A percentile compares a stretch with the other conserved stretches of the same genome.
Conservation (phyloP, 768 basidiomycete species). For the Phallus indusiatus region DNA sequence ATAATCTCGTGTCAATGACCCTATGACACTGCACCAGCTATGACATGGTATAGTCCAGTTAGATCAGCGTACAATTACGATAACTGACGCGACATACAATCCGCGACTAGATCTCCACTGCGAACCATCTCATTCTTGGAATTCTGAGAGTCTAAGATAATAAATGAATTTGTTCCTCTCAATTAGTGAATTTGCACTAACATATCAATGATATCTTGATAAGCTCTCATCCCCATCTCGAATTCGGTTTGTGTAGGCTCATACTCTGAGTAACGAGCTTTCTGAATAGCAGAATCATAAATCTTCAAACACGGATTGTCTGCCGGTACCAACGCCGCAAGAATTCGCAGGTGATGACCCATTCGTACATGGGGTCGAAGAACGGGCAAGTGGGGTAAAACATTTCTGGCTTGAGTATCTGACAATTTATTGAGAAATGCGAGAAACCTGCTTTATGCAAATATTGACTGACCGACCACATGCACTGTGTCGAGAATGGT, state of each 20-base stretch:
- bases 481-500: conserved; percentile 62
- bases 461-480: conserved; percentile 45
- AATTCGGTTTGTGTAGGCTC: conserved; percentile 66
- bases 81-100: neutral
- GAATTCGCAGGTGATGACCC: conserved; percentile 73
- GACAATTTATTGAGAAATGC: conserved; percentile 3
- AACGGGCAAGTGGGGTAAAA: conserved; percentile 64
- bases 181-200: conserved; percentile 21
- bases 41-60: no score
- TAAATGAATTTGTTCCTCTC: neutral
- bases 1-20: no score
- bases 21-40: no score
- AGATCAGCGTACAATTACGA: no score
- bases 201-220: conserved; percentile 52
- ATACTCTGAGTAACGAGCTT: conserved; percentile 48
- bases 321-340: conserved; percentile 47
- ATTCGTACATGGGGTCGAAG: conserved; percentile 67
- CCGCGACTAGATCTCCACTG: neutral
- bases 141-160: neutral
- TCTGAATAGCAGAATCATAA: conserved; percentile 72
- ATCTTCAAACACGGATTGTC: conserved; percentile 17
- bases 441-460: neutral
- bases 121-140: neutral
- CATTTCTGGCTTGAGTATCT: conserved; percentile 62
- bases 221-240: conserved; percentile 50